Percentiles rank a stretch among this genome's conserved stretches.
phyloP scores from a whole-genome alignment of 2,329 filamentous ascomycete species.

The Pseudocercospora macadamiae region DNA sequence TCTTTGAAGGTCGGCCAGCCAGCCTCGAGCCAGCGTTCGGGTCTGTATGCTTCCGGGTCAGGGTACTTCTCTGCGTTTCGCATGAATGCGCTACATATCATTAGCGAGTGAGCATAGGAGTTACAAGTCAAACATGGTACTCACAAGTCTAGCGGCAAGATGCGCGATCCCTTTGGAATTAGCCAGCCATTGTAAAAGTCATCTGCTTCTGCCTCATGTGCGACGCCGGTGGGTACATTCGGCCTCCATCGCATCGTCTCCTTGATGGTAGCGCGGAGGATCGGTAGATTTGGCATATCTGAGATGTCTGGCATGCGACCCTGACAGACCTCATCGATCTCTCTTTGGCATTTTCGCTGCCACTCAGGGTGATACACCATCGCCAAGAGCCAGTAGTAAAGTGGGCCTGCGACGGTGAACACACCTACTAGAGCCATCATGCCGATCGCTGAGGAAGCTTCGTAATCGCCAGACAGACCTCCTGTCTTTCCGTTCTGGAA shows the following conservation, averaged over 20 bases:
- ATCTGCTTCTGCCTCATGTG: constrained; percentile 55
- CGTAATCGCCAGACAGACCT: constrained; percentile 40
- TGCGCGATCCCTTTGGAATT: constrained; percentile 49
- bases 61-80: constrained; percentile 60
- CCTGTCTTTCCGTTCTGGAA: constrained; percentile 31
- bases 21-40: constrained; percentile 32
- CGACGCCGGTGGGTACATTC: constrained; percentile 57
- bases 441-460: constrained; percentile 39
- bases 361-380: constrained; percentile 56
- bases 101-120: not conserved
- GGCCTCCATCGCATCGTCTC: constrained; percentile 46
- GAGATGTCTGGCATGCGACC: constrained; percentile 30
- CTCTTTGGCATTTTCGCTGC: constrained; percentile 44
- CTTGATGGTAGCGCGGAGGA: constrained; percentile 45
- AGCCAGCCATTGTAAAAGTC: constrained; percentile 26
- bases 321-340: constrained; percentile 34
- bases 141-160: constrained; percentile 58
- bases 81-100: constrained; percentile 55
- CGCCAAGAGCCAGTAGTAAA: constrained; percentile 36
- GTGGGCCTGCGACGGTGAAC: constrained; percentile 38
- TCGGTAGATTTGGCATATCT: constrained; percentile 38
- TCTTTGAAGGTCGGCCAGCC: constrained; percentile 68
- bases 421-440: constrained; percentile 43
- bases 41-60: constrained; percentile 20
- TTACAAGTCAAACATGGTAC: constrained; percentile 23